Percentiles rank a stretch among this genome's conserved stretches.
Evolutionary conservation across 2,329 filamentous ascomycete species (phyloP).

Genomic region (Ophiostoma himal-ulmi): DNA sequence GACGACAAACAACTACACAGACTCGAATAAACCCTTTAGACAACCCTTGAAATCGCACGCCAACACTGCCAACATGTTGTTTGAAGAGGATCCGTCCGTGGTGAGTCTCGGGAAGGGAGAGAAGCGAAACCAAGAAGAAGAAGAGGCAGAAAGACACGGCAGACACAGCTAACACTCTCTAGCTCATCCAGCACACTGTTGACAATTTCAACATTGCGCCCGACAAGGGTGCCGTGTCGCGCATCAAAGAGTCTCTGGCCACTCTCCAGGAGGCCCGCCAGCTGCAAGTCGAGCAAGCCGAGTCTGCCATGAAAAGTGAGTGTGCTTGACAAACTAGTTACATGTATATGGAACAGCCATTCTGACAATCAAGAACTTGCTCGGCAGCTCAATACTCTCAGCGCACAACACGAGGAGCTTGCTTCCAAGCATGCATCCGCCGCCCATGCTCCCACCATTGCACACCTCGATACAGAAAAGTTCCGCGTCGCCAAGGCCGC

Average conservation of each 20-base stretch:
- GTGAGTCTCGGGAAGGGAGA: conserved; percentile 46
- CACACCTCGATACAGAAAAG: conserved; percentile 84
- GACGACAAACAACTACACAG: background rate
- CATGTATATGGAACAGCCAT: too few relatives aligned
- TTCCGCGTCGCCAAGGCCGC: conserved; percentile 92
- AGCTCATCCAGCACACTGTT: conserved; percentile 89
- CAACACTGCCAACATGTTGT: conserved; percentile 62
- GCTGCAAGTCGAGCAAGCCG: conserved; percentile 65
- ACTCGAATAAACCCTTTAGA: background rate
- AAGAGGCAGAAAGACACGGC: background rate
- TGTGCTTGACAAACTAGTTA: background rate
- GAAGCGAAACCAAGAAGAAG: background rate
- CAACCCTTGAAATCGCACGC: background rate
- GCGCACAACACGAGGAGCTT: conserved; percentile 71
- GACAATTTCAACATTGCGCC: conserved; percentile 91
- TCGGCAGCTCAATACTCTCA: conserved; percentile 68
- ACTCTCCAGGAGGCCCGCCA: conserved; percentile 81
- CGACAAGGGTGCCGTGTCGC: conserved; percentile 76
- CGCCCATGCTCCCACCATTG: conserved; percentile 76
- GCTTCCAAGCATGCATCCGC: conserved; percentile 67
- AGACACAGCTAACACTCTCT: conserved; percentile 19
- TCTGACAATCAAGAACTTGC: conserved; percentile 48
- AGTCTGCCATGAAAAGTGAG: conserved; percentile 57
- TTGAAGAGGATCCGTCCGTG: conserved; percentile 85
- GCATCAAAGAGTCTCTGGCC: conserved; percentile 76